Percentiles rank a stretch among this genome's conserved stretches.
phyloP scores from a whole-genome alignment of 148 eudicot genomes.

The Fallopia convolvulus region DNA sequence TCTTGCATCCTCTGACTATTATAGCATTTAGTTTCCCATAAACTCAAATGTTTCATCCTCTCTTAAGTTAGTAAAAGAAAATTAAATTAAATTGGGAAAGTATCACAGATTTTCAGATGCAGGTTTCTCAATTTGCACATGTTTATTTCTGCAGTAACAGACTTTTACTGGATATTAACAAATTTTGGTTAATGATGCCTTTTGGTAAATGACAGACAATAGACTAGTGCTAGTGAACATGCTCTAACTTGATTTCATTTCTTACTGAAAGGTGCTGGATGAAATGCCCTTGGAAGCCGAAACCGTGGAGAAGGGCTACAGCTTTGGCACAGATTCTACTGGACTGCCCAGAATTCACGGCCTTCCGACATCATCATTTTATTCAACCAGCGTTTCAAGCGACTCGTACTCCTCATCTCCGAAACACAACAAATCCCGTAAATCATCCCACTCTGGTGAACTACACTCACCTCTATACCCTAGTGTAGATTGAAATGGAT shows the following conservation, averaged over 20 bases:
- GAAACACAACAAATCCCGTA: conserved; percentile 47
- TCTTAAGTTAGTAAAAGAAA: too few species aligned
- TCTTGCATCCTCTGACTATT: not conserved
- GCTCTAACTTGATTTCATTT: not conserved
- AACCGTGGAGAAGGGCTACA: conserved; percentile 78
- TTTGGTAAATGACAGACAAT: not conserved
- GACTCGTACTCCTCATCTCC: conserved; percentile 68
- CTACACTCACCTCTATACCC: conserved; percentile 48
- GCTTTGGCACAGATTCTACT: conserved; percentile 53
- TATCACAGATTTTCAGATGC: too few species aligned
- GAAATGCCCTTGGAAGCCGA: conserved; percentile 94
- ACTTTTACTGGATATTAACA: too few species aligned
- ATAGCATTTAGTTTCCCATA: too few species aligned
- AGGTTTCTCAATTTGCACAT: too few species aligned
- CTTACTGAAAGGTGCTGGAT: conserved; percentile 53
- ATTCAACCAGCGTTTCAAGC: conserved; percentile 42
- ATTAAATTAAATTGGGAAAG: too few species aligned
- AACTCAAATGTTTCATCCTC: too few species aligned
- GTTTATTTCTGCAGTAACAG: too few species aligned
- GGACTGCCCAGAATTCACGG: conserved; percentile 84
- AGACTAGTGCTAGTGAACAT: not conserved
- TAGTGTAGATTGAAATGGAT: conserved; percentile 56
- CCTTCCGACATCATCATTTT: conserved; percentile 53
- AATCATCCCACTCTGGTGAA: conserved; percentile 83
- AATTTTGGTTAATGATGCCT: too few species aligned